Evolutionary conservation across 225 moss, liverwort and hornwort genomes (phyloP).

Genomic region (Pleurozium schreberi): DNA sequence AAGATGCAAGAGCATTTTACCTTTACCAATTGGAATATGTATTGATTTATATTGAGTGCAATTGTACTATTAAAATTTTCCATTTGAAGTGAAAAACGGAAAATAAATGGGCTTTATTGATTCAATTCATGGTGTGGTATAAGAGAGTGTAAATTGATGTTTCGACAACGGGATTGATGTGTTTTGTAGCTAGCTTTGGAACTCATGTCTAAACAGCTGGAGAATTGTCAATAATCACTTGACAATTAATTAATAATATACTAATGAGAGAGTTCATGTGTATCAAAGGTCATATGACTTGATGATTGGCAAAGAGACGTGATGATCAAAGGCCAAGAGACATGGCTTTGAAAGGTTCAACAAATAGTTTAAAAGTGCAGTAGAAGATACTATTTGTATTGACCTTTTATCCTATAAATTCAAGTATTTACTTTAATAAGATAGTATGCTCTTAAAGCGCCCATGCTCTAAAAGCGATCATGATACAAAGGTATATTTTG

Average conservation of each 20-base stretch:
- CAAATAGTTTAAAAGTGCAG: not conserved
- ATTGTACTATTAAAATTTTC: not conserved
- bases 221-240: not conserved
- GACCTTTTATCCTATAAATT: not conserved
- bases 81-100: not conserved
- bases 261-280: not conserved
- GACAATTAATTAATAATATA: not conserved
- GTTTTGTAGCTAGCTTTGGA: fast-evolving
- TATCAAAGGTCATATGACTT: not conserved
- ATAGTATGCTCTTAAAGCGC: not conserved
- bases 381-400: not conserved
- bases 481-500: no score
- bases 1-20: not conserved
- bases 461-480: not conserved
- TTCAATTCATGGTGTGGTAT: fast-evolving
- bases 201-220: no score
- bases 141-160: not conserved
- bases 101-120: no score
- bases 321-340: not conserved
- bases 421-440: not conserved
- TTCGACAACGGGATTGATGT: not conserved
- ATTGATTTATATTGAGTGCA: not conserved
- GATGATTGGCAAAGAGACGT: not conserved
- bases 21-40: no score
- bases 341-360: not conserved